These are phyloP conservation scores for Hortaea werneckii DNA, from an alignment of 2,329 filamentous ascomycete species.

Conservation along the genomic window DNA sequence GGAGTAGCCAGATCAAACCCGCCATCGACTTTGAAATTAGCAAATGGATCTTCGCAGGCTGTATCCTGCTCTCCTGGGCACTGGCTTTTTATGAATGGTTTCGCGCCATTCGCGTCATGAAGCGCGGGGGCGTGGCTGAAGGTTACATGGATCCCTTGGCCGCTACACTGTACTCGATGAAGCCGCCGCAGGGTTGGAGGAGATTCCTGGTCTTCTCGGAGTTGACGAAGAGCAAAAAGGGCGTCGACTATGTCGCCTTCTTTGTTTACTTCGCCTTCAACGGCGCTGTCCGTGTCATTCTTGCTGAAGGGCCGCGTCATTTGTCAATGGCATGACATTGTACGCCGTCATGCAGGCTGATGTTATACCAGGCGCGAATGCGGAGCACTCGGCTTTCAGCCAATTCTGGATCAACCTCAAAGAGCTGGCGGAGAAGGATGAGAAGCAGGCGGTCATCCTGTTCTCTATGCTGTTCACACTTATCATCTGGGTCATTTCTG, in stretches of 20 bases:
- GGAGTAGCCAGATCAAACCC: conserved; percentile 75
- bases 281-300: conserved; percentile 76
- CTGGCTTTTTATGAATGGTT: conserved; percentile 74
- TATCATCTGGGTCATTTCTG: conserved; percentile 76
- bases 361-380: conserved; percentile 48
- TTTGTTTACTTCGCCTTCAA: conserved; percentile 82
- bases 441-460: conserved; percentile 70
- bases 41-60: conserved; percentile 90
- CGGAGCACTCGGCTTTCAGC: conserved; percentile 48
- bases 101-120: conserved; percentile 70
- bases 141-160: conserved; percentile 85
- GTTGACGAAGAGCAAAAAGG: conserved; percentile 83
- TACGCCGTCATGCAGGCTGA: conserved; percentile 72
- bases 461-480: conserved; percentile 89
- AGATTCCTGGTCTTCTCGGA: conserved; percentile 88
- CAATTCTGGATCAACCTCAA: conserved; percentile 79
- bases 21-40: conserved; percentile 66
- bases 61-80: conserved; percentile 82
- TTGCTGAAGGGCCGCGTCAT: conserved; percentile 91
- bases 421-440: conserved; percentile 60
- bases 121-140: conserved; percentile 74
- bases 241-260: conserved; percentile 77
- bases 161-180: conserved; percentile 71
- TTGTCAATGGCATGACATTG: conserved; percentile 79
- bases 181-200: conserved; percentile 65